Evolutionary conservation across 164 flowering plant genomes (phyloP).

Genomic region (Tetrastigma voinierianum): DNA sequence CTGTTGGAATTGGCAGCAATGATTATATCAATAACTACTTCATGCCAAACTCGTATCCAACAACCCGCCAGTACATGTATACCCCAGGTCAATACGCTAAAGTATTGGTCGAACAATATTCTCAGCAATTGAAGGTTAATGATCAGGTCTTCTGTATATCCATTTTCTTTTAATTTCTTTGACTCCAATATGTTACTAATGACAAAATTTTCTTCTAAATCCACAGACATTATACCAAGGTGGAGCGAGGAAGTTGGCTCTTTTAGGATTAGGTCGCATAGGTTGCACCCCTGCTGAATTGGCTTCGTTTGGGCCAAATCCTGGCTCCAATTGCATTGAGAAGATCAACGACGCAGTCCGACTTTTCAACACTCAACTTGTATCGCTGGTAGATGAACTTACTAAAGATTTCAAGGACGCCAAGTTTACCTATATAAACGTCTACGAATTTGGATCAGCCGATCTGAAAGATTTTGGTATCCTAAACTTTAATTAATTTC

Average conservation of each 20-base stretch:
- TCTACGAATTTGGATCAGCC: background rate
- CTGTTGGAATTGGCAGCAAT: slow-evolving; percentile 31
- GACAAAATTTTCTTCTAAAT: background rate
- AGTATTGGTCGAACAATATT: slow-evolving; percentile 16
- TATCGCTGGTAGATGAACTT: slow-evolving; percentile 9
- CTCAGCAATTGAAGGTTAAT: slow-evolving; percentile 22
- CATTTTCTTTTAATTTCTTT: too few relatives aligned
- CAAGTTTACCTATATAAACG: slow-evolving; percentile 19
- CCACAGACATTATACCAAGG: slow-evolving; percentile 21
- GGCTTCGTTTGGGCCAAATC: background rate
- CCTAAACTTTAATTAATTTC: too few relatives aligned
- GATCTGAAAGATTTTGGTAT: too few relatives aligned
- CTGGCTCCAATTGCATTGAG: slow-evolving; percentile 6
- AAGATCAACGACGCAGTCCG: slow-evolving; percentile 13
- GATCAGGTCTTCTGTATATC: too few relatives aligned
- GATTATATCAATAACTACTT: slow-evolving; percentile 44
- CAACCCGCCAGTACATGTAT: slow-evolving; percentile 14
- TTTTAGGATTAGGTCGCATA: slow-evolving; percentile 19
- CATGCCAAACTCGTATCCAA: slow-evolving; percentile 17
- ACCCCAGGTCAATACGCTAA: slow-evolving; percentile 23
- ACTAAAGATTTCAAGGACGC: slow-evolving; percentile 2
- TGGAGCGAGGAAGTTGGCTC: slow-evolving; percentile 38
- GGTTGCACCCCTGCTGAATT: slow-evolving; percentile 27
- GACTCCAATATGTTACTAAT: too few relatives aligned
- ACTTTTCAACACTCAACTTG: slow-evolving; percentile 12